Conservation (phyloP, 257 asterid species). For the Linderniella brevidens region DNA sequence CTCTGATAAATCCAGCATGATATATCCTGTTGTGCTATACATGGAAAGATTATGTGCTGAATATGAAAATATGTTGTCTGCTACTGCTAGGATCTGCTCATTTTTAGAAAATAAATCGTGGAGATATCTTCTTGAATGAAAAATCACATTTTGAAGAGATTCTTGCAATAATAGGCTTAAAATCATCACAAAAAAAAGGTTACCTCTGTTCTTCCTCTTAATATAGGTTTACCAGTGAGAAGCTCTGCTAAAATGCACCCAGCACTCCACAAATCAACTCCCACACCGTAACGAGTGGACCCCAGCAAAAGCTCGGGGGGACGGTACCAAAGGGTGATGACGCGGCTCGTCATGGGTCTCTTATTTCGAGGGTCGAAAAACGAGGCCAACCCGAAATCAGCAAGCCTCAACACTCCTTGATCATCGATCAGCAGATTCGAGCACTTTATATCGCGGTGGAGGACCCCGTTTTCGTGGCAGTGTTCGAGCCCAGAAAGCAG, state of each 20-base stretch:
- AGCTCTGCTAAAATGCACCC: constrained; percentile 90
- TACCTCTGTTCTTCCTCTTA: constrained; percentile 96
- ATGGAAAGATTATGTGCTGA: too few relatives aligned
- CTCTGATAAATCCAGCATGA: background rate
- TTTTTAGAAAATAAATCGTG: too few relatives aligned
- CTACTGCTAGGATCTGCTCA: too few relatives aligned
- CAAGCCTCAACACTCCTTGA: constrained; percentile 63
- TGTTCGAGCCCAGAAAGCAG: constrained; percentile 82
- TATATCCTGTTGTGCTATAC: too few relatives aligned
- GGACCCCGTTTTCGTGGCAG: constrained; percentile 80
- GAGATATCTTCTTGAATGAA: too few relatives aligned
- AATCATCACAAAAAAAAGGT: constrained; percentile 3
- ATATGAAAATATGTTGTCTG: too few relatives aligned
- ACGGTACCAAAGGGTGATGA: constrained; percentile 93
- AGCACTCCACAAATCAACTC: constrained; percentile 94
- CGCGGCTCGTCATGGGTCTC: constrained; percentile 86
- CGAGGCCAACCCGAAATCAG: constrained; percentile 86
- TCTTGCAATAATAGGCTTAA: too few relatives aligned
- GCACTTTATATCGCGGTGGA: constrained; percentile 86
- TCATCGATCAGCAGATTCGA: constrained; percentile 73
- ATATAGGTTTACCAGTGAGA: constrained; percentile 69
- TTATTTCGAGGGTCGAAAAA: constrained; percentile 41
- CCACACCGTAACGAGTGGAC: constrained; percentile 59
- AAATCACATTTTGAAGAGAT: too few relatives aligned
- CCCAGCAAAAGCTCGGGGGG: constrained; percentile 91